Evolutionary conservation across 768 basidiomycete species (phyloP), one percentile per base, ranked within the genome.

Genomic region (Suillus discolor): DNA sequence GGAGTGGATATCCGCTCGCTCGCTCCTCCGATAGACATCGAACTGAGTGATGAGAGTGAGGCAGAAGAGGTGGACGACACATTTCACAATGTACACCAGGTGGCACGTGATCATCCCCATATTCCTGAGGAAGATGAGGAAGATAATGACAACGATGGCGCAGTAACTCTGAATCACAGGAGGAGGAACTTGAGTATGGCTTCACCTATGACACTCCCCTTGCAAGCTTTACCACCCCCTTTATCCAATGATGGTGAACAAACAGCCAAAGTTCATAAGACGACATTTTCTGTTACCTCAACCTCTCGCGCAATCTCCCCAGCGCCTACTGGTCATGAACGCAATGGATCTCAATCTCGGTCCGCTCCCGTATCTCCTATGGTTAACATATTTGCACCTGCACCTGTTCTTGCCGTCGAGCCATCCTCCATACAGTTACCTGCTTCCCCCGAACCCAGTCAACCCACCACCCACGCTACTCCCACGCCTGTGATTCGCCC

Each of bases 31-130:
- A 91, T 92, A 53, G 83, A 88, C 34, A 87, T 90, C 34, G 91
- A 93, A 72, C 62, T 92, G 70, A 92, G 91, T 69, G 92, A 93
- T 73, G 91, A 92, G 74, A 92, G 91, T 68, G 92, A 91, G n/a
- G 83, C 71, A 47, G 85, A 83, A 25, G 89, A 91, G 63, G 85
- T 84, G 0, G 85, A 86, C 49, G 62, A 81, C 51, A 73, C 68
- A 4, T 79, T 81, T 51, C 72, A 73, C 49, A 78, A 69, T 75
- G 77, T 80, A 66, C 77, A 68, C 63, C 75, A 69, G 7, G 74
- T 79, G 59, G 78, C 78, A 62, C 77, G 84, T 57, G 79, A 79
- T 4, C 87, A 90, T 70, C 84, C 88, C 18, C 81, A 85, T 68
- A 92, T 91, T 31, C 79, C 85, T 23, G 91, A 93, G 73, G 90